Evolutionary conservation across 2,329 filamentous ascomycete genomes (phyloP).

Genomic region (Canariomyces notabilis): DNA sequence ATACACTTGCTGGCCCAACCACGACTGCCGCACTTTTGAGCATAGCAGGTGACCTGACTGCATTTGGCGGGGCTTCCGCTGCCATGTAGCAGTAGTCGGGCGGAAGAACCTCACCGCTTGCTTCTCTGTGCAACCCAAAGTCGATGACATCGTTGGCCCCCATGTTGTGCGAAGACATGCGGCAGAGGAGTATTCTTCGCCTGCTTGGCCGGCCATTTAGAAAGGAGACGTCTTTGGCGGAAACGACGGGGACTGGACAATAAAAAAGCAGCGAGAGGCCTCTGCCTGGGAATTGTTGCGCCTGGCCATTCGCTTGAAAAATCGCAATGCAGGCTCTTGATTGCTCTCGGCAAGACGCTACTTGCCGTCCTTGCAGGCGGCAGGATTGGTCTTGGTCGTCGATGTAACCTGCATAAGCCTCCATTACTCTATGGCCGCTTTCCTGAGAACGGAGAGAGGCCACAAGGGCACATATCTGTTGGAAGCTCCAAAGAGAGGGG

Average conservation of each 20-base stretch:
- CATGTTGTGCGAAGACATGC: neutral
- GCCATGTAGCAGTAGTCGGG: neutral
- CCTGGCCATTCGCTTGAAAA: constrained; percentile 3
- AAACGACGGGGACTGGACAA: neutral
- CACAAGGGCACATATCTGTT: neutral
- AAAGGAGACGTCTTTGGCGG: neutral
- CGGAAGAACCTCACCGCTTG: constrained; percentile 14
- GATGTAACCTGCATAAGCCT: constrained; percentile 2
- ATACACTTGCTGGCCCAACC: constrained; percentile 18
- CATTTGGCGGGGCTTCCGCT: constrained; percentile 9
- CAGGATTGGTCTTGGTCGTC: constrained; percentile 2
- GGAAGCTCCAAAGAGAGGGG: neutral
- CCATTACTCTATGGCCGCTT: neutral
- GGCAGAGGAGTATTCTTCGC: neutral
- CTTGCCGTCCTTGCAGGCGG: constrained; percentile 18
- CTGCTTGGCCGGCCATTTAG: neutral
- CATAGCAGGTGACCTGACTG: constrained; percentile 13
- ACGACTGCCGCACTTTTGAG: constrained; percentile 6
- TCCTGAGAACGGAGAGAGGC: neutral
- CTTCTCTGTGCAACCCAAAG: neutral
- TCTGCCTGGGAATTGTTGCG: neutral
- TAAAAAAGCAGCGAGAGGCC: constrained; percentile 1
- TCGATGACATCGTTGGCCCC: constrained; percentile 3
- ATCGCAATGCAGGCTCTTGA: constrained; percentile 8
- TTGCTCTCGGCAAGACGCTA: constrained; percentile 7